Percentiles rank a stretch among this genome's conserved stretches.
These are phyloP conservation scores for Aspergillus coremiiformis DNA, from an alignment of 495 filamentous ascomycete species.

Conservation along the genomic window DNA sequence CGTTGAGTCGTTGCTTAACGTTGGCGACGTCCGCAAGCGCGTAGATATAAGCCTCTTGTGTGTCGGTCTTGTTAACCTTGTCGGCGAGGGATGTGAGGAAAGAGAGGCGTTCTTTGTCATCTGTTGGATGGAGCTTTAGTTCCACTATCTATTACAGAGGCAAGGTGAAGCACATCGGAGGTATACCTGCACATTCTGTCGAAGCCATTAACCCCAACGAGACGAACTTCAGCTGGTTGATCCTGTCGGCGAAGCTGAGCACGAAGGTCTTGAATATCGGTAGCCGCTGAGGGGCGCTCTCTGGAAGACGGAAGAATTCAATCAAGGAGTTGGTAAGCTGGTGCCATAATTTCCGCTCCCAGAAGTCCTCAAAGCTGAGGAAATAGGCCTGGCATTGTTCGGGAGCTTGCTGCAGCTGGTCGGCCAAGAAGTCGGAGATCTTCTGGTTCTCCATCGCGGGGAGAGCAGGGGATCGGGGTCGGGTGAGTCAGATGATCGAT, in stretches of 20 bases:
- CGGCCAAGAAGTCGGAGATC: constrained; percentile 83
- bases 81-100: constrained; percentile 79
- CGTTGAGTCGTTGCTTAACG: constrained; percentile 69
- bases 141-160: neutral
- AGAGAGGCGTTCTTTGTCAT: constrained; percentile 76
- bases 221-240: constrained; percentile 97
- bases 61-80: constrained; percentile 85
- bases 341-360: constrained; percentile 99
- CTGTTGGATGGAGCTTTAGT: constrained; percentile 32
- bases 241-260: constrained; percentile 91
- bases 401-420: constrained; percentile 77
- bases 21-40: constrained; percentile 85
- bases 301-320: constrained; percentile 77
- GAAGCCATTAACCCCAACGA: constrained; percentile 79
- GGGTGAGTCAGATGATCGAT: neutral
- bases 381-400: constrained; percentile 81
- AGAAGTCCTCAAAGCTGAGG: constrained; percentile 90
- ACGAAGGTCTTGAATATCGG: constrained; percentile 90
- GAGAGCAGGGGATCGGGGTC: constrained; percentile 2
- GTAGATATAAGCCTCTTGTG: constrained; percentile 95
- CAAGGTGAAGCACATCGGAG: constrained; percentile 5
- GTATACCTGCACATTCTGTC: constrained; percentile 73
- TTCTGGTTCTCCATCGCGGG: constrained; percentile 70
- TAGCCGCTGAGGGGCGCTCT: constrained; percentile 77
- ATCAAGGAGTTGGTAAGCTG: constrained; percentile 87